These are phyloP conservation scores for Strobilomyces confusus DNA, from an alignment of 768 basidiomycete species.

Conservation along the genomic window DNA sequence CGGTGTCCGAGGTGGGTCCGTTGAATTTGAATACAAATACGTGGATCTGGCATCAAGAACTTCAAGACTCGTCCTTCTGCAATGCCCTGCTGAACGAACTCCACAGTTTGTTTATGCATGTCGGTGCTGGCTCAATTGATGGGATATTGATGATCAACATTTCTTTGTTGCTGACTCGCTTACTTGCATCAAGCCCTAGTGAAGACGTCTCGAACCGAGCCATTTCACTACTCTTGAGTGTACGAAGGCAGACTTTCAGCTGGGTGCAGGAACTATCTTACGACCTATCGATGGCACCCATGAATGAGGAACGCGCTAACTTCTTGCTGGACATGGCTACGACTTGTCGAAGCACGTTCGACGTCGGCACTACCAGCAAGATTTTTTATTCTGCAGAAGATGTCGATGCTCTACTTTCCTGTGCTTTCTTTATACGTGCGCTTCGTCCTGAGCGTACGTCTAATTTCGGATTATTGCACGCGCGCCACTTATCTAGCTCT, in stretches of 20 bases:
- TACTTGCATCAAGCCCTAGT: neutral
- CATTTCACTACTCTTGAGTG: neutral
- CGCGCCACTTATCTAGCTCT: neutral
- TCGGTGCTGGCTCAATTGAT: conserved; percentile 18
- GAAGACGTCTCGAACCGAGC: neutral
- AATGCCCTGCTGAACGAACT: neutral
- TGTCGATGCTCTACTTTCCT: conserved; percentile 10
- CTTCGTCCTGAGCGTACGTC: conserved; percentile 1
- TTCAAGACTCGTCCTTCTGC: neutral
- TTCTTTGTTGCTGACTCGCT: conserved; percentile 22
- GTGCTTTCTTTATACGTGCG: conserved; percentile 20
- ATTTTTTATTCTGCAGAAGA: no score
- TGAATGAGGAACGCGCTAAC: neutral
- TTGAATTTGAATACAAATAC: neutral
- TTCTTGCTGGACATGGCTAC: neutral
- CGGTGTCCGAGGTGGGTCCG: neutral
- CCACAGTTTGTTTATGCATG: neutral
- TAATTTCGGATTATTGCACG: neutral
- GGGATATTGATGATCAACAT: conserved; percentile 28
- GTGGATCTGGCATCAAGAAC: neutral
- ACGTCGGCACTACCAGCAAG: neutral
- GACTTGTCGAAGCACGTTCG: neutral
- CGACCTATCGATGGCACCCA: neutral
- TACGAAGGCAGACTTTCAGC: neutral
- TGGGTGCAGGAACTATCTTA: neutral